phyloP scores from a whole-genome alignment of 2,329 filamentous ascomycete genomes.

The Ophiostoma perfectum region DNA sequence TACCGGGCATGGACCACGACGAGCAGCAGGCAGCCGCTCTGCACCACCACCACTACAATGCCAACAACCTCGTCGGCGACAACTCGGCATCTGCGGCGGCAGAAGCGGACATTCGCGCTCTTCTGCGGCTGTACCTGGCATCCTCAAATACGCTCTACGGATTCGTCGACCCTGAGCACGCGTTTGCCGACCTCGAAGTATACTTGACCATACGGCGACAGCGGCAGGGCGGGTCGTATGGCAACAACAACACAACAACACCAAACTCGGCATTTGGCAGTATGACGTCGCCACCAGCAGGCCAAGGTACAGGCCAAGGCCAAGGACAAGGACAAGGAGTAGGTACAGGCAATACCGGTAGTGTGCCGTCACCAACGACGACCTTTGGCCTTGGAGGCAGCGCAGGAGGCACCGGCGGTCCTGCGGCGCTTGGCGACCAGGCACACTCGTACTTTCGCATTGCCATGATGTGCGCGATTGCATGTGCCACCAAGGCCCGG shows the following conservation, averaged over 20 bases:
- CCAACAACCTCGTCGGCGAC: constrained; percentile 3
- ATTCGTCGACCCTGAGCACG: constrained; percentile 30
- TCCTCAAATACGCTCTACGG: constrained; percentile 32
- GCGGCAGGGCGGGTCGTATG: background rate
- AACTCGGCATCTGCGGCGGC: background rate
- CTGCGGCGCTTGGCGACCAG: constrained; percentile 26
- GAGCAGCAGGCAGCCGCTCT: background rate
- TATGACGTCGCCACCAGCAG: background rate
- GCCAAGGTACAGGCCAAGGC: background rate
- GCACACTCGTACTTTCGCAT: constrained; percentile 33
- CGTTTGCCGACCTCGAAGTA: constrained; percentile 27
- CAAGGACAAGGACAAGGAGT: background rate
- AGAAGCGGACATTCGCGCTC: constrained; percentile 23
- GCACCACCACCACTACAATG: constrained; percentile 9
- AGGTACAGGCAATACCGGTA: background rate
- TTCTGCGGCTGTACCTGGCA: constrained; percentile 30
- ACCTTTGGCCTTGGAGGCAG: constrained; percentile 1
- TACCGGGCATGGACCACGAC: background rate
- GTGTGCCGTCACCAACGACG: background rate
- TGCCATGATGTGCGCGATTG: constrained; percentile 34
- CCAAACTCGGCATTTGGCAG: constrained; percentile 25
- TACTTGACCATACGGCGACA: constrained; percentile 26
- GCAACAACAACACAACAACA: constrained; percentile 18
- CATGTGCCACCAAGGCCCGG: constrained; percentile 30
- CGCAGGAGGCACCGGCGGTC: background rate